A percentile compares a stretch with the other conserved stretches of the same genome.
phyloP scores from a whole-genome alignment of 192 early-diverging fungal species.

The Coemansia sp. region DNA sequence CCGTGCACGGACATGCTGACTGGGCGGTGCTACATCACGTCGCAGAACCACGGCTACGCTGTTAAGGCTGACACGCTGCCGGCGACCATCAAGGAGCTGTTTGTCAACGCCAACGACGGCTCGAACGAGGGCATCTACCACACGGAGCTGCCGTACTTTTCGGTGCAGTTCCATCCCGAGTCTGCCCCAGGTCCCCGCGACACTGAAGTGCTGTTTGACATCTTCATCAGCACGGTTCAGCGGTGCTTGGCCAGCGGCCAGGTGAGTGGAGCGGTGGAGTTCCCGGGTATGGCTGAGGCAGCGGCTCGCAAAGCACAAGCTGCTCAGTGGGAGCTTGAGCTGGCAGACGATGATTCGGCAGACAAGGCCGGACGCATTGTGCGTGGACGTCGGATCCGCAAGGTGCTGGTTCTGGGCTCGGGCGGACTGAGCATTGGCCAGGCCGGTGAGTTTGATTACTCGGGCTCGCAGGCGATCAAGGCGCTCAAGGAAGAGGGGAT shows the following conservation, averaged over 20 bases:
- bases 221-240: slow-evolving; percentile 79
- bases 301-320: slow-evolving; percentile 33
- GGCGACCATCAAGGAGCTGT: slow-evolving; percentile 70
- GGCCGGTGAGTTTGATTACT: slow-evolving; percentile 99
- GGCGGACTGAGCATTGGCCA: slow-evolving; percentile 98
- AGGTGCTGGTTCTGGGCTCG: slow-evolving; percentile 94
- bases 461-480: slow-evolving; percentile 96
- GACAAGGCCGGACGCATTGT: slow-evolving; percentile 54
- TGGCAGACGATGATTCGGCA: slow-evolving; percentile 29
- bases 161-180: slow-evolving; percentile 99
- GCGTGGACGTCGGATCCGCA: slow-evolving; percentile 70
- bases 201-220: slow-evolving; percentile 96
- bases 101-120: slow-evolving; percentile 98
- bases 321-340: slow-evolving; percentile 49
- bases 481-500: slow-evolving; percentile 96
- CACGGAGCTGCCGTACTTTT: slow-evolving; percentile 86
- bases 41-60: slow-evolving; percentile 98
- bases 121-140: slow-evolving; percentile 99
- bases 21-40: slow-evolving; percentile 97
- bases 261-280: slow-evolving; percentile 69
- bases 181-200: slow-evolving; percentile 94
- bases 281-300: slow-evolving; percentile 60
- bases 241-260: slow-evolving; percentile 67
- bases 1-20: slow-evolving; percentile 95
- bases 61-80: slow-evolving; percentile 82